Evolutionary conservation across 441 rosid genomes (phyloP), one percentile per base, ranked within the genome.

Genomic region (Pelargonium cotyledonis): DNA sequence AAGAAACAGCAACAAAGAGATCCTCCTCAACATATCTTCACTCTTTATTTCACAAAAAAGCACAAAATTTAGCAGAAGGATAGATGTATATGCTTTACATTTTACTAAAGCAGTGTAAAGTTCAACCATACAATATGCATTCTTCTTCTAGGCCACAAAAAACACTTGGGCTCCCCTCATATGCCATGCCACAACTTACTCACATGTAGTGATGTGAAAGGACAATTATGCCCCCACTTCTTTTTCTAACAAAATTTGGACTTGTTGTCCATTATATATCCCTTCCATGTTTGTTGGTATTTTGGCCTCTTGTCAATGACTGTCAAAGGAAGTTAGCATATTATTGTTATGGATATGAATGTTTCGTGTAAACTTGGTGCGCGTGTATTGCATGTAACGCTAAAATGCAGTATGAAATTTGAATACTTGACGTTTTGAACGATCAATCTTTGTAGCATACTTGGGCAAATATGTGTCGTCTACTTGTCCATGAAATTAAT

Each of bases 1-100:
- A 53, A 53, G 60, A 53, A 53, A 21, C 60, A 53, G 16, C 60
- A 53, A n/a, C 21, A 53, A 53, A 53, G 60, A 53, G 21, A 53
- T 9, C 60, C 60, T 53, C 49, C 49, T 44, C 23, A 53, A 21
- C 60, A 53, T 53, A n/a, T n/a, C 57, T 51, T 51, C 57, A 51
- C 29, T 26, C 57, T 51, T 51, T 51, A 14, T 21, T 53, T 53
- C 21, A 53, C 60, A 53, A 53, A 15, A 53, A 19, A n/a, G n/a
- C n/a, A n/a, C 29, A 26, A 2, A 26, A 2, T 26, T 26, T 26
- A 26, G 2, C 2, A 6, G 15, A 16, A 9, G n/a, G 6, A 53
- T 53, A 7, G n/a, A 21, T 21, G 16, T 53, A 53, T 53, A 21
- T 19, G 60, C 21, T 21, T 15, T 8, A 53, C 49, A 44, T 44